phyloP scores from a whole-genome alignment of 192 early-diverging fungal species.

The Gamsiella multidivaricata region DNA sequence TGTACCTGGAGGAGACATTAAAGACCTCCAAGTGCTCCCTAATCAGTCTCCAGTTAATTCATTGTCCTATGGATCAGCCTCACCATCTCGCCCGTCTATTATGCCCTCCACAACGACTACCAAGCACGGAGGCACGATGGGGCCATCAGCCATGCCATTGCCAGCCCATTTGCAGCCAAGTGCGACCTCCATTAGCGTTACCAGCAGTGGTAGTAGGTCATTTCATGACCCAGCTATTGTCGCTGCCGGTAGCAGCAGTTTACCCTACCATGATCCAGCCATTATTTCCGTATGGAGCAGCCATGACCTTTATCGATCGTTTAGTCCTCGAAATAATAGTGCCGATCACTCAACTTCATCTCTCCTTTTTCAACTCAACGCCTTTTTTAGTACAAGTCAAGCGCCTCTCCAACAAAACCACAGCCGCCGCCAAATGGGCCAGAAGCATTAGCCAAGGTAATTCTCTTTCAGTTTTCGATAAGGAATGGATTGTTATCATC shows the following conservation, averaged over 20 bases:
- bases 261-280: constrained; percentile 65
- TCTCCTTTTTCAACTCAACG: not conserved
- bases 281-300: constrained; percentile 66
- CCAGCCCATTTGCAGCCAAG: constrained; percentile 38
- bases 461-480: too few species aligned
- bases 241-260: constrained; percentile 49
- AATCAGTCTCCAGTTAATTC: constrained; percentile 32
- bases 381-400: constrained; percentile 36
- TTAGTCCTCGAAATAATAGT: too few species aligned
- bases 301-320: too few species aligned
- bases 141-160: constrained; percentile 29
- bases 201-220: constrained; percentile 27
- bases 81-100: too few species aligned
- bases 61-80: not conserved
- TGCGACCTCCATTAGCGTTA: not conserved
- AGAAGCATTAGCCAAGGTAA: constrained; percentile 15
- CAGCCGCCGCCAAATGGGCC: constrained; percentile 12
- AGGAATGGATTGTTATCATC: too few species aligned
- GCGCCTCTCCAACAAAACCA: not conserved
- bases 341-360: too few species aligned
- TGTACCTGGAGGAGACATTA: constrained; percentile 72
- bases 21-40: constrained; percentile 69
- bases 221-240: constrained; percentile 70
- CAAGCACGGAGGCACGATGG: constrained; percentile 18
- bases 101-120: constrained; percentile 35